Conservation (phyloP, 805 yeast species). For the Candida broadrunensis region DNA sequence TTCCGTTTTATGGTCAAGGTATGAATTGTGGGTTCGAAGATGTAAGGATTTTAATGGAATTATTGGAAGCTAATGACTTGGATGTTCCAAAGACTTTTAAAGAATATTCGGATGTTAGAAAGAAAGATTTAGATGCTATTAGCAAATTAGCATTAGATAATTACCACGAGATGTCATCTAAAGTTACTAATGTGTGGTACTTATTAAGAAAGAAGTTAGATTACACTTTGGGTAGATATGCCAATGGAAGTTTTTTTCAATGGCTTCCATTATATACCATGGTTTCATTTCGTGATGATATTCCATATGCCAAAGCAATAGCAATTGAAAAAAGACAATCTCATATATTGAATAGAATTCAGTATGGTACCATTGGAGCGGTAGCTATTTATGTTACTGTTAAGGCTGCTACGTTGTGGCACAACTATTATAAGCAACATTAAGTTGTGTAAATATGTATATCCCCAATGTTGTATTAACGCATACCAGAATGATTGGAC, state of each 20-base stretch:
- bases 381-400: slow-evolving; percentile 3
- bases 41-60: slow-evolving; percentile 61
- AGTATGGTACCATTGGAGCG: slow-evolving; percentile 13
- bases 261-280: slow-evolving; percentile 91
- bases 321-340: slow-evolving; percentile 53
- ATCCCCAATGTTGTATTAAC: no score
- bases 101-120: slow-evolving; percentile 53
- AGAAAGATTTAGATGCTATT: slow-evolving; percentile 70
- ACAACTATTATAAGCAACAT: neutral
- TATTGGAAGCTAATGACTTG: slow-evolving; percentile 29
- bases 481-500: no score
- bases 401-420: slow-evolving; percentile 2
- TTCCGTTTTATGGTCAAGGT: slow-evolving; percentile 97
- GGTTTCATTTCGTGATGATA: slow-evolving; percentile 87
- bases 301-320: slow-evolving; percentile 70
- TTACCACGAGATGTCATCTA: slow-evolving; percentile 83
- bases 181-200: slow-evolving; percentile 62
- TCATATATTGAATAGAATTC: slow-evolving; percentile 38
- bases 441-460: no score
- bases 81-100: slow-evolving; percentile 51
- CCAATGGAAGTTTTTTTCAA: slow-evolving; percentile 43
- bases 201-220: slow-evolving; percentile 68
- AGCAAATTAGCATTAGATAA: slow-evolving; percentile 75
- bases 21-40: slow-evolving; percentile 97
- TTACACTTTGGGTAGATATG: slow-evolving; percentile 52